These are phyloP conservation scores for Trichoderma arundinaceum DNA, from an alignment of 2,329 filamentous ascomycete genomes.

Conservation along the genomic window DNA sequence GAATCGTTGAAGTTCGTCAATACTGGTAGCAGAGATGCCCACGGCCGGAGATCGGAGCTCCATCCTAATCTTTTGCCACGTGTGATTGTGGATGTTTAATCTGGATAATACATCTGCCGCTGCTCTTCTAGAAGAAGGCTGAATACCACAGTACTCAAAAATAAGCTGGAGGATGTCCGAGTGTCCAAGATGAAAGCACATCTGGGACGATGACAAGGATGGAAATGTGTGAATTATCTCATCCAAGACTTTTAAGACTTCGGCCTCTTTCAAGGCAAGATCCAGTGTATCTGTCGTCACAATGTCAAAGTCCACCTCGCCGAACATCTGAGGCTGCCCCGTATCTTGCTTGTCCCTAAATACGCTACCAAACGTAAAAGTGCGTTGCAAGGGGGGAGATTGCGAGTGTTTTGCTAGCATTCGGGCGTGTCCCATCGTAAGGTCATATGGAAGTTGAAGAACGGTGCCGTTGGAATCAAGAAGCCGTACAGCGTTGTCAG, in stretches of 20 bases:
- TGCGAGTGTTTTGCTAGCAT: slow-evolving; percentile 73
- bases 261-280: slow-evolving; percentile 86
- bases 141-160: slow-evolving; percentile 88
- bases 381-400: slow-evolving; percentile 70
- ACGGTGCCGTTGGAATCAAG: slow-evolving; percentile 85
- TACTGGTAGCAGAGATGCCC: slow-evolving; percentile 83
- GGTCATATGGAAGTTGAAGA: slow-evolving; percentile 90
- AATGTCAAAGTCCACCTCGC: slow-evolving; percentile 96
- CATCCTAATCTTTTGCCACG: slow-evolving; percentile 81
- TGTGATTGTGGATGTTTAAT: slow-evolving; percentile 79
- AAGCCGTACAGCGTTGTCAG: slow-evolving; percentile 74
- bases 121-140: slow-evolving; percentile 66
- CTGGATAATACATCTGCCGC: slow-evolving; percentile 86
- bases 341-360: slow-evolving; percentile 80
- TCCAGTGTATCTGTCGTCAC: slow-evolving; percentile 83
- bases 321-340: slow-evolving; percentile 79
- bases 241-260: slow-evolving; percentile 91
- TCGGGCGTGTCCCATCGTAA: slow-evolving; percentile 87
- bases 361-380: slow-evolving; percentile 86
- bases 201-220: slow-evolving; percentile 69
- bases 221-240: slow-evolving; percentile 86
- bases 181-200: slow-evolving; percentile 92
- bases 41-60: slow-evolving; percentile 82
- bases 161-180: slow-evolving; percentile 83
- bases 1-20: slow-evolving; percentile 89